phyloP scores from a whole-genome alignment of 2,329 filamentous ascomycete species.

The Fusarium metavorans region DNA sequence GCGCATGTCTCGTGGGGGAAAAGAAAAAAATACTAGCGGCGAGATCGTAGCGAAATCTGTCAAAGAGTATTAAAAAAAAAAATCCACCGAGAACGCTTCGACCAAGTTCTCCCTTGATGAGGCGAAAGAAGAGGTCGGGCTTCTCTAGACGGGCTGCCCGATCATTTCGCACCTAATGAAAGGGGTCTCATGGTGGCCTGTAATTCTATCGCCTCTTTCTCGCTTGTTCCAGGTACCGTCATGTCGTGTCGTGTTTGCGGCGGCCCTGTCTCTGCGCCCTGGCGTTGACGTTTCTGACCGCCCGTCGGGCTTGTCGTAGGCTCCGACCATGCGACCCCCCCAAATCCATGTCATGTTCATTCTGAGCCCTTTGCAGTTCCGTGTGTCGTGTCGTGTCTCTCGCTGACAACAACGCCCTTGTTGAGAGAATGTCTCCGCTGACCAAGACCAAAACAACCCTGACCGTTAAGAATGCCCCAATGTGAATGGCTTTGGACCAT shows the following conservation, averaged over 20 bases:
- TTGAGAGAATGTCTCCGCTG: slow-evolving; percentile 22
- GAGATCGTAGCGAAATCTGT: slow-evolving; percentile 5
- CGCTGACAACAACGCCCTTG: slow-evolving; percentile 14
- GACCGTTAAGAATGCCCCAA: slow-evolving; percentile 21
- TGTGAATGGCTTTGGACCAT: slow-evolving; percentile 6
- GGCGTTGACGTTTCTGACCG: slow-evolving; percentile 22
- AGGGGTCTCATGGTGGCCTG: background rate
- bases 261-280: slow-evolving; percentile 29
- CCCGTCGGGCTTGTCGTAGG: slow-evolving; percentile 16
- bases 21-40: slow-evolving; percentile 20
- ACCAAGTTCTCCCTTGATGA: background rate
- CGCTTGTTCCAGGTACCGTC: background rate
- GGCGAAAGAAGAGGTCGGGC: background rate
- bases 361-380: slow-evolving; percentile 1
- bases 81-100: background rate
- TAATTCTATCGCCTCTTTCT: slow-evolving; percentile 27
- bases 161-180: background rate
- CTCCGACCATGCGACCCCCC: slow-evolving; percentile 7
- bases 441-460: slow-evolving; percentile 11
- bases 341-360: slow-evolving; percentile 5
- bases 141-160: background rate
- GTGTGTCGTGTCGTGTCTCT: slow-evolving; percentile 2
- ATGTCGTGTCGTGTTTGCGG: background rate
- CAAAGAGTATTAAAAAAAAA: background rate
- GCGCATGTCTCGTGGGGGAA: slow-evolving; percentile 24